Evolutionary conservation across 2,329 filamentous ascomycete genomes (phyloP).

Genomic region (Clonostachys rosea): DNA sequence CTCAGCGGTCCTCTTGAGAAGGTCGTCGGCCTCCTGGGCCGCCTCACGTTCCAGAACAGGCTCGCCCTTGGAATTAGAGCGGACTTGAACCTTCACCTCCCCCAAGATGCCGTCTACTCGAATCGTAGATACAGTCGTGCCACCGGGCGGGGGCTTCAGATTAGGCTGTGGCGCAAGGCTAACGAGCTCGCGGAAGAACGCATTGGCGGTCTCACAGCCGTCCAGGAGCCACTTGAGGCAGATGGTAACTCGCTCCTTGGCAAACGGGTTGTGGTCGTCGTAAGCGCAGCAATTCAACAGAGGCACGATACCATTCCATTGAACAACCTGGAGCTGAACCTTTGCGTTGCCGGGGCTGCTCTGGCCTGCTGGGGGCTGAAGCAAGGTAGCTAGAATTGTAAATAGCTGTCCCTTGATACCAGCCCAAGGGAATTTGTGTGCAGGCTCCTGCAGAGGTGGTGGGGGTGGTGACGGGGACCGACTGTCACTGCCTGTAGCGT

Average conservation of each 20-base stretch:
- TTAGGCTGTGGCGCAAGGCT: slow-evolving; percentile 34
- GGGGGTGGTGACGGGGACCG: slow-evolving; percentile 29
- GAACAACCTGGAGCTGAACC: slow-evolving; percentile 84
- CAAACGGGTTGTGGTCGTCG: slow-evolving; percentile 91
- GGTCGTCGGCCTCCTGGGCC: slow-evolving; percentile 36
- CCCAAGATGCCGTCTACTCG: slow-evolving; percentile 51
- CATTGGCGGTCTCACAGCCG: slow-evolving; percentile 68
- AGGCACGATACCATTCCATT: slow-evolving; percentile 79
- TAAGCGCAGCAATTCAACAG: slow-evolving; percentile 86
- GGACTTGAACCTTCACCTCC: slow-evolving; percentile 51
- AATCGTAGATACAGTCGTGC: slow-evolving; percentile 34
- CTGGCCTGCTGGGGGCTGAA: slow-evolving; percentile 71
- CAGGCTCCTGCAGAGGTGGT: slow-evolving; percentile 53
- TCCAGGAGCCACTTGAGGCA: slow-evolving; percentile 82
- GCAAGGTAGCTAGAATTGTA: slow-evolving; percentile 80
- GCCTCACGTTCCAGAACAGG: slow-evolving; percentile 21
- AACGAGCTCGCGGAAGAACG: slow-evolving; percentile 63
- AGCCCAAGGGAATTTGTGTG: slow-evolving; percentile 60
- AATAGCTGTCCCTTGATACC: slow-evolving; percentile 91
- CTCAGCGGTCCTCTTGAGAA: slow-evolving; percentile 27
- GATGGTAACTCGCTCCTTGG: slow-evolving; percentile 85
- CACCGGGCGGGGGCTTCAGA: slow-evolving; percentile 23
- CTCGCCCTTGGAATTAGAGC: slow-evolving; percentile 19
- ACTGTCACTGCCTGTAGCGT: slow-evolving; percentile 23
- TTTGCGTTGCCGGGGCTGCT: slow-evolving; percentile 61